phyloP scores from a whole-genome alignment of 768 basidiomycete genomes.

The Phlebiopsis gigantea region DNA sequence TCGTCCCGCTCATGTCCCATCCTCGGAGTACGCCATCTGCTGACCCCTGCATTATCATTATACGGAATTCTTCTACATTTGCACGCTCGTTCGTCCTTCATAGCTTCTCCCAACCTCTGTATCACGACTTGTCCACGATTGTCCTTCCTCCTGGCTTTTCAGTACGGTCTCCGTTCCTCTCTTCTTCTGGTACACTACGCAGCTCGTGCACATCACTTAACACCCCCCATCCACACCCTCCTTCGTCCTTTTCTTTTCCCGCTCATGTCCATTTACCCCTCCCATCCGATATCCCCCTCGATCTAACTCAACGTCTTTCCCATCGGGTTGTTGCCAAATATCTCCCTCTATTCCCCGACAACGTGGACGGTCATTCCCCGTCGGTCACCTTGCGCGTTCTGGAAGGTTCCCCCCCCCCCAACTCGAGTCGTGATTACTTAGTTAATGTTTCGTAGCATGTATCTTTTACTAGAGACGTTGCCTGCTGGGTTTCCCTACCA shows the following conservation, averaged over 20 bases:
- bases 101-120: not conserved
- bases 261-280: not conserved
- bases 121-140: slow-evolving; percentile 4
- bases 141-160: not conserved
- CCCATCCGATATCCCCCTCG: no score
- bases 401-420: not conserved
- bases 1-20: not conserved
- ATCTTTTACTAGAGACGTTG: slow-evolving; percentile 5
- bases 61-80: slow-evolving; percentile 3
- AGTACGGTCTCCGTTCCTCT: not conserved
- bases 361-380: not conserved
- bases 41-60: slow-evolving; percentile 11
- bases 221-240: not conserved
- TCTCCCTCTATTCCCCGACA: not conserved
- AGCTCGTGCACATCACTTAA: slow-evolving; percentile 4
- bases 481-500: no score
- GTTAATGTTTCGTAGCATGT: not conserved
- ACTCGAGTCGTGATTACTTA: not conserved
- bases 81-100: not conserved
- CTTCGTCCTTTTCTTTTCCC: not conserved
- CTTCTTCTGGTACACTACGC: not conserved
- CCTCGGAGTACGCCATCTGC: not conserved
- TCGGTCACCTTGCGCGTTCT: not conserved
- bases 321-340: not conserved
- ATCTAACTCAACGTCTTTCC: not conserved